Evolutionary conservation across 1,284 basidiomycete genomes (phyloP).

Genomic region (Meripilus lineatus): DNA sequence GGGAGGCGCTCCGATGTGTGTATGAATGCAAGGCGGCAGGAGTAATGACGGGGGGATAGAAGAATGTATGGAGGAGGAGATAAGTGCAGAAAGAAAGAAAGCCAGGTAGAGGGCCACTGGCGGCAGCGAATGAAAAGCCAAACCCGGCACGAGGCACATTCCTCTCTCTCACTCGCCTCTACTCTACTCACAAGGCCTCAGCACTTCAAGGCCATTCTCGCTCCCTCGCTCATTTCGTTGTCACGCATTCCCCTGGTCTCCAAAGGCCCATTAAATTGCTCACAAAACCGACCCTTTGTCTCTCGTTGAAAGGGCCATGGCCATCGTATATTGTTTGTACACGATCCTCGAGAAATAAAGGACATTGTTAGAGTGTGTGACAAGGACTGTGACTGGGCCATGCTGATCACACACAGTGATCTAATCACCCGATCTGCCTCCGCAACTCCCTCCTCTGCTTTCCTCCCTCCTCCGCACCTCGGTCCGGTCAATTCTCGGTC

Average conservation of each 20-base stretch:
- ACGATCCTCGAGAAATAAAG: background rate
- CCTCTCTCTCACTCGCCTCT: background rate
- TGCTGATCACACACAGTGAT: constrained; percentile 1
- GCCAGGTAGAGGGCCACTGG: background rate
- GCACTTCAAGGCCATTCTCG: background rate
- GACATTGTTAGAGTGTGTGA: background rate
- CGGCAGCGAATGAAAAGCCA: background rate
- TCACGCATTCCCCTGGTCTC: background rate
- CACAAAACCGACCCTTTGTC: background rate
- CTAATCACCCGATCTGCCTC: constrained; percentile 5
- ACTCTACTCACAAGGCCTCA: background rate
- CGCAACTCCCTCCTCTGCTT: background rate
- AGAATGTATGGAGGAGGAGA: background rate
- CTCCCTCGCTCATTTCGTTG: background rate
- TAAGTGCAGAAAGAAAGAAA: background rate
- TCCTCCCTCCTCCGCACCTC: too few relatives aligned
- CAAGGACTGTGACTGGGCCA: background rate
- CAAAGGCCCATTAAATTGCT: background rate
- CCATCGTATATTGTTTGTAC: background rate
- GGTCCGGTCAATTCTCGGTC: constrained; percentile 2
- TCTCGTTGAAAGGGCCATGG: background rate
- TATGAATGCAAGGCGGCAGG: background rate
- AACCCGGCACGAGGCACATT: too few relatives aligned
- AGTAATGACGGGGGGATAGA: background rate
- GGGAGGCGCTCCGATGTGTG: background rate